These are phyloP conservation scores for Linderniella brevidens DNA, from an alignment of 257 asterid genomes.

Conservation along the genomic window DNA sequence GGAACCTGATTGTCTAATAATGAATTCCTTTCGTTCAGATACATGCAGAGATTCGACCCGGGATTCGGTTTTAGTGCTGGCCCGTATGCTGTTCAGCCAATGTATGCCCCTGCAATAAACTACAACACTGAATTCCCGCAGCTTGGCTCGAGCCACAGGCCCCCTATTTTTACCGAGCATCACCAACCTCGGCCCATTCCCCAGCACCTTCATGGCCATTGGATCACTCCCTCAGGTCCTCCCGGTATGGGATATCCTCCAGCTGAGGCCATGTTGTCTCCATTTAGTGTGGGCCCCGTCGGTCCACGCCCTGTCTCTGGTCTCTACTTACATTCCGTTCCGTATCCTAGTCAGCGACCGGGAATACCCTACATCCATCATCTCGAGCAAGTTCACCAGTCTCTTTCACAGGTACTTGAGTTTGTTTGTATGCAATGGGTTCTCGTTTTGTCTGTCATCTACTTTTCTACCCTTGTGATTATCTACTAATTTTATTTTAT, in stretches of 20 bases:
- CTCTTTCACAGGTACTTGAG: conserved; percentile 74
- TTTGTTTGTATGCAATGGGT: too few species aligned
- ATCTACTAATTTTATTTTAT: too few species aligned
- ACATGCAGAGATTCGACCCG: conserved; percentile 94
- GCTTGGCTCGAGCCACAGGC: conserved; percentile 60
- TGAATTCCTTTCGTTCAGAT: conserved; percentile 26
- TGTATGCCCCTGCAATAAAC: conserved; percentile 87
- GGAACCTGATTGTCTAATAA: background rate
- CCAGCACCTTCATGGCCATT: conserved; percentile 55
- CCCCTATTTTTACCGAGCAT: conserved; percentile 40
- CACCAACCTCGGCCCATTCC: conserved; percentile 67
- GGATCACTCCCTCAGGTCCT: conserved; percentile 52
- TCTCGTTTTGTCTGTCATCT: too few species aligned
- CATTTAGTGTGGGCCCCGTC: conserved; percentile 55
- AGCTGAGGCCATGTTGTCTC: conserved; percentile 57
- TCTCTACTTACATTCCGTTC: conserved; percentile 56
- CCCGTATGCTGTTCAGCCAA: conserved; percentile 73
- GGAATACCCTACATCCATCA: conserved; percentile 65
- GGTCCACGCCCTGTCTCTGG: conserved; percentile 42
- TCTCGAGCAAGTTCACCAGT: conserved; percentile 65
- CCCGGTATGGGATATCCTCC: conserved; percentile 70
- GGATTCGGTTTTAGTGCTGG: conserved; percentile 85
- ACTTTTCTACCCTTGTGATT: too few species aligned
- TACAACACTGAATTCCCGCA: conserved; percentile 96
- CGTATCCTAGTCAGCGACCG: conserved; percentile 76